These are phyloP conservation scores for Cucumis hystrix DNA, from an alignment of 306 rosid species.

Conservation along the genomic window DNA sequence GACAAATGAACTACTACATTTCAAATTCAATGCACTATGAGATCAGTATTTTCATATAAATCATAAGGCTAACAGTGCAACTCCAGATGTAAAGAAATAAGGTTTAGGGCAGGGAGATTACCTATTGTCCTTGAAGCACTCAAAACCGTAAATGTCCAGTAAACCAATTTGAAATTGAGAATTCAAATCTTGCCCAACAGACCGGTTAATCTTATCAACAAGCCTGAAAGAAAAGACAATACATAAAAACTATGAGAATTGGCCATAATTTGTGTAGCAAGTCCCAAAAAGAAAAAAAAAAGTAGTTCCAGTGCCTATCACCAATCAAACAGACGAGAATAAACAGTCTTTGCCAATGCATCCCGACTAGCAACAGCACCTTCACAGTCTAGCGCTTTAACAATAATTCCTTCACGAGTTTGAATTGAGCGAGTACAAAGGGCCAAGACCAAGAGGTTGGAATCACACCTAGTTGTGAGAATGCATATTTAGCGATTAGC, in stretches of 20 bases:
- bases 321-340: slow-evolving; percentile 88
- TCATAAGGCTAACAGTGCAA: neutral
- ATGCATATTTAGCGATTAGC: neutral
- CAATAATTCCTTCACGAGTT: slow-evolving; percentile 83
- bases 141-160: slow-evolving; percentile 94
- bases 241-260: neutral
- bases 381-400: slow-evolving; percentile 84
- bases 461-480: slow-evolving; percentile 56
- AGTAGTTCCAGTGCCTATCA: slow-evolving; percentile 17
- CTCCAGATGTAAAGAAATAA: neutral
- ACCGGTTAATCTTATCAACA: slow-evolving; percentile 79
- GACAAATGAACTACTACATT: neutral
- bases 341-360: slow-evolving; percentile 87
- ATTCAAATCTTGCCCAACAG: slow-evolving; percentile 86
- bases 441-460: slow-evolving; percentile 53
- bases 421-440: slow-evolving; percentile 81
- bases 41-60: neutral
- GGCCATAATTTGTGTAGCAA: neutral
- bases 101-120: slow-evolving; percentile 7
- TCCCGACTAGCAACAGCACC: slow-evolving; percentile 89
- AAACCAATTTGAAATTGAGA: slow-evolving; percentile 78
- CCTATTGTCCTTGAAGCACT: slow-evolving; percentile 96
- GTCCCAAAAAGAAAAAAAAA: neutral
- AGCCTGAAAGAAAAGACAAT: slow-evolving; percentile 53
- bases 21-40: neutral